Evolutionary conservation across 1,139 yeast genomes (phyloP), one percentile per base, ranked within the genome.

Genomic region (Geotrichum cucujoidarum): DNA sequence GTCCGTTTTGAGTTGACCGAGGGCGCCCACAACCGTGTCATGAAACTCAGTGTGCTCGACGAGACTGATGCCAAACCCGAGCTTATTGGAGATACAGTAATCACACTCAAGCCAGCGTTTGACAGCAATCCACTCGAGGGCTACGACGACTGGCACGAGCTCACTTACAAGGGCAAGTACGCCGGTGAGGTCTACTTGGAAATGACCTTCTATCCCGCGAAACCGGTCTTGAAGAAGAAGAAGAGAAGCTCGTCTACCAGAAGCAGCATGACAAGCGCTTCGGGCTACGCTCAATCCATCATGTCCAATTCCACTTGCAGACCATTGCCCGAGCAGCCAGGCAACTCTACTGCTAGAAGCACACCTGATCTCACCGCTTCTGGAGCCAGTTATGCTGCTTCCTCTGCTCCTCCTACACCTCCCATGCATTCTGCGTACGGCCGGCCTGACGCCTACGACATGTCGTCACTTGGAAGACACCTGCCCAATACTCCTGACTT

Each of bases 111-210:
- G 21, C 78, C 80, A 4, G 89, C 89, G 0, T 79, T 87, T 52
- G 55, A 51, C 14, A 74, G 80, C 21, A 74, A 77, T 27, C 78
- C 79, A 2, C 74, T 75, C 37, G 92, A 86, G 36, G 96, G 95
- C 27, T 88, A 77, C 60, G 97, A 94, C 63, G 74, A 75, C 33
- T 90, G 97, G 97, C 86, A 83, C 61, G 81, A 80, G 40, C 70
- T 92, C 53, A 70, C 72, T 33, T 78, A 78, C 60, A 79, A 78
- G 49, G 83, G 80, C n/a, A 77, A 80, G 58, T 79, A 85, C 48
- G 96, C 97, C 0, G 98, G 98, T 1, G 86, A 80, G 66, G 78
- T 92, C 1, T 90, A 83, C 64, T 68, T 94, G 48, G 97, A 92
- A 61, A 83, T 92, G 84, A 88, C 97, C 0, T 92, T 87, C 61